phyloP scores from a whole-genome alignment of 768 basidiomycete species.

The Lactarius pseudohatsudake region DNA sequence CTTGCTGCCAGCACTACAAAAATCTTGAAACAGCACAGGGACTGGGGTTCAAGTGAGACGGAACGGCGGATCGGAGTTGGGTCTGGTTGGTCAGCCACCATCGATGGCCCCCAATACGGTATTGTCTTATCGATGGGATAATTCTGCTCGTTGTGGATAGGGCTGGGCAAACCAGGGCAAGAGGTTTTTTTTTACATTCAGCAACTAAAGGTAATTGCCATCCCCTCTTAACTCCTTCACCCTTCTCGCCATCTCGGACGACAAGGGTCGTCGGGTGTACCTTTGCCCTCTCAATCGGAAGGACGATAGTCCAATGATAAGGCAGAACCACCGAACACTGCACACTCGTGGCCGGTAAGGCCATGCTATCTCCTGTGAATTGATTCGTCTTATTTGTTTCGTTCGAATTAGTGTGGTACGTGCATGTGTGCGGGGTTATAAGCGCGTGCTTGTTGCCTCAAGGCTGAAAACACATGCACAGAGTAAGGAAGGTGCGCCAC shows the following conservation, averaged over 20 bases:
- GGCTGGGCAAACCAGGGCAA: not conserved
- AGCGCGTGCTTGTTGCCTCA: conserved; percentile 4
- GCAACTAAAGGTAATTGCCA: conserved; percentile 9
- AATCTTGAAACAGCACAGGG: not conserved
- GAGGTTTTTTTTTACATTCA: conserved; percentile 12
- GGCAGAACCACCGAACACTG: not conserved
- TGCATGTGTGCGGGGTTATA: conserved; percentile 2
- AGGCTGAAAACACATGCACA: conserved; percentile 1
- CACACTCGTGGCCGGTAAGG: not conserved
- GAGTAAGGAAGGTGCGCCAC: not conserved
- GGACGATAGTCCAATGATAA: not conserved
- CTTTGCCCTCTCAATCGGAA: not conserved
- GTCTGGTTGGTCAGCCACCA: not conserved
- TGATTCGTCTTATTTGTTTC: not conserved
- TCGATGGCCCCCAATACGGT: not conserved
- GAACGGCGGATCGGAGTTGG: not conserved
- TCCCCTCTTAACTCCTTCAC: not conserved
- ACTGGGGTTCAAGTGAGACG: conserved; percentile 1
- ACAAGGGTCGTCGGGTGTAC: not conserved
- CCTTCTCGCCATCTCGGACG: not conserved
- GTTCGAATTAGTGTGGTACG: not conserved
- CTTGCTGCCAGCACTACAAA: not conserved
- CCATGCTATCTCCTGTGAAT: not conserved
- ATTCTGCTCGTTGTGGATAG: not conserved
- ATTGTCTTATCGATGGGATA: not conserved